A percentile compares a stretch with the other conserved stretches of the same genome.
These are phyloP conservation scores for Hyaloscypha finlandica DNA, from an alignment of 495 filamentous ascomycete genomes.

Conservation along the genomic window DNA sequence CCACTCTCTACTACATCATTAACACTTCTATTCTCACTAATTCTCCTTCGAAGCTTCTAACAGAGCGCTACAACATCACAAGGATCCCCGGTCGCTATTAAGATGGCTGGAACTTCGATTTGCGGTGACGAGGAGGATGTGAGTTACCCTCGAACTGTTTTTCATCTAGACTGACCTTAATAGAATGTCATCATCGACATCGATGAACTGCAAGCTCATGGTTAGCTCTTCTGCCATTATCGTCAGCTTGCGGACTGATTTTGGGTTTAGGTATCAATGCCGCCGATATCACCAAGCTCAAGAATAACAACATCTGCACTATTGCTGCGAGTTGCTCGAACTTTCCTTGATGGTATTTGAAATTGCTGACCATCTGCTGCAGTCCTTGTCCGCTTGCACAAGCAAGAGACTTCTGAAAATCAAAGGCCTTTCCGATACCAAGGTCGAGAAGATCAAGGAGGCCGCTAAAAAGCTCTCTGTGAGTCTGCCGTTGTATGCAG, in stretches of 20 bases:
- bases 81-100: background rate
- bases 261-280: conserved; percentile 62
- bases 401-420: conserved; percentile 69
- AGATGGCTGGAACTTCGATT: conserved; percentile 19
- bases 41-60: background rate
- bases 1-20: background rate
- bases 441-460: conserved; percentile 82
- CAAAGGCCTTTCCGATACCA: conserved; percentile 79
- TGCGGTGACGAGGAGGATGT: conserved; percentile 28
- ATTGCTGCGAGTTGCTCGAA: conserved; percentile 54
- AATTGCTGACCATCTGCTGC: conserved; percentile 4
- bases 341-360: too few species aligned
- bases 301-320: conserved; percentile 69
- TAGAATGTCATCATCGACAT: conserved; percentile 61
- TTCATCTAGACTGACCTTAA: conserved; percentile 3
- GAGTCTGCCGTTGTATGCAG: conserved; percentile 22
- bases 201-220: conserved; percentile 72
- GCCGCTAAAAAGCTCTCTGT: conserved; percentile 72
- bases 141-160: background rate
- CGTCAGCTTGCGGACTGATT: conserved; percentile 19
- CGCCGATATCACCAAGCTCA: conserved; percentile 74
- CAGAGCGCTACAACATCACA: background rate
- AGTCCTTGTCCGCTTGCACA: conserved; percentile 69
- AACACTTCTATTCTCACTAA: background rate
- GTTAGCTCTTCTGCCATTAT: conserved; percentile 53